Evolutionary conservation across 2,329 filamentous ascomycete species (phyloP).

Genomic region (Diaporthe velutina): DNA sequence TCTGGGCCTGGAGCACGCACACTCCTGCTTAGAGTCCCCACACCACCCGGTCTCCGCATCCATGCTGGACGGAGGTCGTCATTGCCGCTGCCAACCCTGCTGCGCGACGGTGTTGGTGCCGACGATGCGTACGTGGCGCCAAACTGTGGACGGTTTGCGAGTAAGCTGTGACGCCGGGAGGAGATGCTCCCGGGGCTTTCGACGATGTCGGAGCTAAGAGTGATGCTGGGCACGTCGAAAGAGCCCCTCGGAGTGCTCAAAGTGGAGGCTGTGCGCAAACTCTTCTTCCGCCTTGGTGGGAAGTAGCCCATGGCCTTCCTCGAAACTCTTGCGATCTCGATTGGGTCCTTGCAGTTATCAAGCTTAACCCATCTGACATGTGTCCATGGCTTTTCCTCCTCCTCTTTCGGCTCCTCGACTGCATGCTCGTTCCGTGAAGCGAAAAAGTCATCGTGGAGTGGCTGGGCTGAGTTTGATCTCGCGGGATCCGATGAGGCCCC

Average conservation of each 20-base stretch:
- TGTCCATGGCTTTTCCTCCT: slow-evolving; percentile 78
- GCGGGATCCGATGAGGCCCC: slow-evolving; percentile 42
- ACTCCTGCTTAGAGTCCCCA: slow-evolving; percentile 82
- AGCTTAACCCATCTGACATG: slow-evolving; percentile 92
- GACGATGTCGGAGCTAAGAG: slow-evolving; percentile 52
- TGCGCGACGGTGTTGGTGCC: slow-evolving; percentile 51
- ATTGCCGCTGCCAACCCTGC: slow-evolving; percentile 53
- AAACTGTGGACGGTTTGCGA: slow-evolving; percentile 52
- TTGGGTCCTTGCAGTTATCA: slow-evolving; percentile 75
- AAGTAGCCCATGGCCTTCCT: slow-evolving; percentile 90
- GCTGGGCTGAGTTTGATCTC: slow-evolving; percentile 46
- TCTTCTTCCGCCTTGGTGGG: slow-evolving; percentile 91
- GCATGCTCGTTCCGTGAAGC: slow-evolving; percentile 51
- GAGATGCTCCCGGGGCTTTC: slow-evolving; percentile 52
- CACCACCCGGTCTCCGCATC: slow-evolving; percentile 87
- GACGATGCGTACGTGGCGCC: slow-evolving; percentile 46
- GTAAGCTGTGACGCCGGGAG: slow-evolving; percentile 59
- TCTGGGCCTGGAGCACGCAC: slow-evolving; percentile 84
- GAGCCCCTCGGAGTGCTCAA: slow-evolving; percentile 77
- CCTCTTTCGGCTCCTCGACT: slow-evolving; percentile 53
- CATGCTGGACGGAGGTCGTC: slow-evolving; percentile 65
- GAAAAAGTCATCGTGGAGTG: slow-evolving; percentile 58
- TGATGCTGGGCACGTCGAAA: slow-evolving; percentile 67
- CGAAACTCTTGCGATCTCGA: slow-evolving; percentile 88
- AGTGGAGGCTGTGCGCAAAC: slow-evolving; percentile 73